Evolutionary conservation across 2,329 filamentous ascomycete species (phyloP).

Genomic region (Alternaria ethzedia): DNA sequence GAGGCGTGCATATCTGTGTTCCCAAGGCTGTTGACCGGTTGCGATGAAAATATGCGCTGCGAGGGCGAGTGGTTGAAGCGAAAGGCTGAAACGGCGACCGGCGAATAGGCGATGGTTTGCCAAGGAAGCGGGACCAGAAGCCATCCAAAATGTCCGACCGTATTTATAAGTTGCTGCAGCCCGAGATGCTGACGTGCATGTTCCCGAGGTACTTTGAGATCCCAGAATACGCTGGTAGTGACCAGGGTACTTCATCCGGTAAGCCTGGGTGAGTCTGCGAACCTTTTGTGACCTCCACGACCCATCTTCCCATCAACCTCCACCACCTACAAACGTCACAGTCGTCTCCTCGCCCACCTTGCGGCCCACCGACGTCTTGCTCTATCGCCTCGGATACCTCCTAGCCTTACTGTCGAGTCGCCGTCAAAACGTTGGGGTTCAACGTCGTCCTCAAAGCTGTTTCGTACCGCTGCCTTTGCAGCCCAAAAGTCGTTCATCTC

Average conservation of each 20-base stretch:
- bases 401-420: neutral
- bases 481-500: neutral
- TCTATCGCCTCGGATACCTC: neutral
- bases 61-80: conserved; percentile 6
- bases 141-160: neutral
- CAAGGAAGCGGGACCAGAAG: conserved; percentile 3
- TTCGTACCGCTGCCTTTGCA: neutral
- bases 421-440: neutral
- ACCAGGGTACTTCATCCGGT: neutral
- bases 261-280: neutral
- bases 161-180: neutral
- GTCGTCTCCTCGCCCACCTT: neutral
- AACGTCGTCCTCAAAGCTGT: neutral
- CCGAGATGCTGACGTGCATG: neutral
- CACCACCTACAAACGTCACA: neutral
- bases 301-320: neutral
- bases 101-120: conserved; percentile 7
- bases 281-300: neutral
- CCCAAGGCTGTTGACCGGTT: conserved; percentile 9
- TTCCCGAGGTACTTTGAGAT: neutral
- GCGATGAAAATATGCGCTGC: neutral
- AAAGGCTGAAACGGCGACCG: conserved; percentile 16
- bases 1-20: conserved; percentile 4
- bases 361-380: neutral
- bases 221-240: neutral